phyloP scores from a whole-genome alignment of 2,329 filamentous ascomycete species.

The Aulographum hederae region DNA sequence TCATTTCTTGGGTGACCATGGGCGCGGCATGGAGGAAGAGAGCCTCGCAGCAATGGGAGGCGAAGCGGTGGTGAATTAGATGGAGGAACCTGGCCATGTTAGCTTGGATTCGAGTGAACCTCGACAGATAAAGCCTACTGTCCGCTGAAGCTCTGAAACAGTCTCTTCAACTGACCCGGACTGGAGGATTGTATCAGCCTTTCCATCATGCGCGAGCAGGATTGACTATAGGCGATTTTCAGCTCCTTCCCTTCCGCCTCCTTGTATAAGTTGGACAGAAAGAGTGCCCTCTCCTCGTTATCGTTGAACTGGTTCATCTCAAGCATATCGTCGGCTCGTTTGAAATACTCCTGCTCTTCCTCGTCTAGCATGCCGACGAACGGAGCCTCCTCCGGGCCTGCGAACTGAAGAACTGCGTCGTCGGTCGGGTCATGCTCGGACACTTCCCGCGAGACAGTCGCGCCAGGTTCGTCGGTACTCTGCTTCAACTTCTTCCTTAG shows the following conservation, averaged over 20 bases:
- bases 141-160: slow-evolving; percentile 71
- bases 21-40: slow-evolving; percentile 73
- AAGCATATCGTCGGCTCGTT: slow-evolving; percentile 72
- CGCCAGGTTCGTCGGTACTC: slow-evolving; percentile 6
- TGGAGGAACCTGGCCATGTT: slow-evolving; percentile 46
- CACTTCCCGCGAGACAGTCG: slow-evolving; percentile 1
- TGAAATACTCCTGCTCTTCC: slow-evolving; percentile 91
- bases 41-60: slow-evolving; percentile 91
- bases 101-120: neutral
- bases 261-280: slow-evolving; percentile 62
- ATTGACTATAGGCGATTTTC: slow-evolving; percentile 90
- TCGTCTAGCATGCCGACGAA: slow-evolving; percentile 91
- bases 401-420: slow-evolving; percentile 8
- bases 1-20: slow-evolving; percentile 55
- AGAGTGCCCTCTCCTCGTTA: slow-evolving; percentile 36
- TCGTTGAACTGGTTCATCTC: slow-evolving; percentile 76
- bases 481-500: slow-evolving; percentile 7
- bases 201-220: slow-evolving; percentile 85
- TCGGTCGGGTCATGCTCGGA: slow-evolving; percentile 6
- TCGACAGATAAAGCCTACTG: slow-evolving; percentile 32
- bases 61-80: slow-evolving; percentile 86
- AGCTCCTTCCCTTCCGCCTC: slow-evolving; percentile 86
- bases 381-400: slow-evolving; percentile 36
- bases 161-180: slow-evolving; percentile 60
- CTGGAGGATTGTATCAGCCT: slow-evolving; percentile 69